phyloP scores from a whole-genome alignment of 1,139 yeast species.

The Hemisphaericaspora subhashii region DNA sequence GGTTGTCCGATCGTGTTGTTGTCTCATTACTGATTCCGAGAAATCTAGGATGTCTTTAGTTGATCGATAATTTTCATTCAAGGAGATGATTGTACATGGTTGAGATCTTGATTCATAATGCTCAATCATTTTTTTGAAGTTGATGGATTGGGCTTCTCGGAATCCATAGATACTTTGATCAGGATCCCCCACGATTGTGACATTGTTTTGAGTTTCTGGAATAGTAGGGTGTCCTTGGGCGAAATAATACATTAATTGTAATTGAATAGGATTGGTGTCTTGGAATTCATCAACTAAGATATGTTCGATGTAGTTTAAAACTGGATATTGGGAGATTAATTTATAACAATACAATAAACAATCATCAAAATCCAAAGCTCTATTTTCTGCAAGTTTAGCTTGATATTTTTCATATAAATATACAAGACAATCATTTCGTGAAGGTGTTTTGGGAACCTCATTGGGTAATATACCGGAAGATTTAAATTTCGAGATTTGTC shows the following conservation, averaged over 20 bases:
- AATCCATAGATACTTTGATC: slow-evolving; percentile 93
- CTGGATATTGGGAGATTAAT: slow-evolving; percentile 45
- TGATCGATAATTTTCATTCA: slow-evolving; percentile 80
- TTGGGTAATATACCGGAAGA: slow-evolving; percentile 45
- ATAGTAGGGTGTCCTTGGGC: slow-evolving; percentile 40
- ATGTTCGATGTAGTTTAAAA: slow-evolving; percentile 56
- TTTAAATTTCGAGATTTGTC: slow-evolving; percentile 54
- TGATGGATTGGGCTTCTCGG: slow-evolving; percentile 72
- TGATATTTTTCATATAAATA: slow-evolving; percentile 56
- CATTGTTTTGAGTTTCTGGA: slow-evolving; percentile 35
- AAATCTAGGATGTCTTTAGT: slow-evolving; percentile 62
- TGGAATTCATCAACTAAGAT: slow-evolving; percentile 93
- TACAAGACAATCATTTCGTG: slow-evolving; percentile 19
- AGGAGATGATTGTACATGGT: slow-evolving; percentile 32
- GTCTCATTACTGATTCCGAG: slow-evolving; percentile 68
- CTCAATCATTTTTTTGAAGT: slow-evolving; percentile 59
- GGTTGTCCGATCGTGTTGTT: slow-evolving; percentile 47
- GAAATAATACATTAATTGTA: slow-evolving; percentile 62
- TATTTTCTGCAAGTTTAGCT: slow-evolving; percentile 35
- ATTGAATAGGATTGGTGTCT: slow-evolving; percentile 80
- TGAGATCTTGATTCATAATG: slow-evolving; percentile 33
- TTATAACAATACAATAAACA: slow-evolving; percentile 57
- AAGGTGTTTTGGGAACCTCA: slow-evolving; percentile 22
- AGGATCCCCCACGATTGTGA: slow-evolving; percentile 94
- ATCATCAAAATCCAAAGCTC: slow-evolving; percentile 80